These are phyloP conservation scores for Apiospora kogelbergensis DNA, from an alignment of 2,329 filamentous ascomycete genomes.

Conservation along the genomic window DNA sequence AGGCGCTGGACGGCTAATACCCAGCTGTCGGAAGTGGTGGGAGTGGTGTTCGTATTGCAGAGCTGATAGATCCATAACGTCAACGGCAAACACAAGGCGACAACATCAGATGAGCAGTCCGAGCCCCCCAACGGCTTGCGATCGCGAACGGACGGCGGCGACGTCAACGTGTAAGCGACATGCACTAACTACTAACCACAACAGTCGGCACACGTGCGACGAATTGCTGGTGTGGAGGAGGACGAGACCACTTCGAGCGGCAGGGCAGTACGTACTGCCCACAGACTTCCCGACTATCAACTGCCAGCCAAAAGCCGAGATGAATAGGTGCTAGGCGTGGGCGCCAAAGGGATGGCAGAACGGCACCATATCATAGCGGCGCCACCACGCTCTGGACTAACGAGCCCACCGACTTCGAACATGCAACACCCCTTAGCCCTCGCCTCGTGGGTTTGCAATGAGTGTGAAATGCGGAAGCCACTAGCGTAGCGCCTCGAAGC, in stretches of 20 bases:
- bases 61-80: background rate
- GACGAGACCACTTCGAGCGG: background rate
- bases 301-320: slow-evolving; percentile 4
- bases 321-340: slow-evolving; percentile 17
- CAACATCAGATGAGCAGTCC: background rate
- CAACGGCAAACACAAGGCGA: background rate
- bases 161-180: background rate
- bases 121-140: background rate
- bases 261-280: background rate
- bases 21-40: background rate
- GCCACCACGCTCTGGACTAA: background rate
- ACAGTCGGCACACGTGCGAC: slow-evolving; percentile 1
- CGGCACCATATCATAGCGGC: slow-evolving; percentile 18
- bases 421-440: background rate
- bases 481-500: background rate
- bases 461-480: background rate
- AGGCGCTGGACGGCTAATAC: background rate
- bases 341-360: slow-evolving; percentile 23
- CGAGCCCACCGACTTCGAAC: background rate
- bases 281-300: background rate
- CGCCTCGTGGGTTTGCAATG: background rate
- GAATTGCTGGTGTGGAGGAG: too few relatives aligned
- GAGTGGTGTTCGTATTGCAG: background rate
- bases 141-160: background rate
- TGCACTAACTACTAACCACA: background rate